A percentile compares a stretch with the other conserved stretches of the same genome.
phyloP scores from a whole-genome alignment of 1,284 basidiomycete genomes.

The Boletus mariae region DNA sequence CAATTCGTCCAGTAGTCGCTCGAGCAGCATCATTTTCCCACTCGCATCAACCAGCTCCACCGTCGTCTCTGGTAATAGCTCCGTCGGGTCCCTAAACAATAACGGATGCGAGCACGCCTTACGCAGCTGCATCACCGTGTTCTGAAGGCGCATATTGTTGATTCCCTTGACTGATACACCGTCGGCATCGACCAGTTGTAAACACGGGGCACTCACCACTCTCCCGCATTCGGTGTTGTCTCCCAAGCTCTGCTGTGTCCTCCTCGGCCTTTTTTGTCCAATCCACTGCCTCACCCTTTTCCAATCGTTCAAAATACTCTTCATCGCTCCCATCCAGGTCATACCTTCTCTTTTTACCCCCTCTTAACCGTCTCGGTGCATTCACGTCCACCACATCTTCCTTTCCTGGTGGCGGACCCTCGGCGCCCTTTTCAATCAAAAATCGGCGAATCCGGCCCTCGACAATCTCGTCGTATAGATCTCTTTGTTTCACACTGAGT shows the following conservation, averaged over 20 bases:
- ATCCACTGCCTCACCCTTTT: conserved; percentile 41
- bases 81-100: conserved; percentile 84
- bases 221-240: conserved; percentile 54
- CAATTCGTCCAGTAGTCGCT: conserved; percentile 83
- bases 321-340: conserved; percentile 54
- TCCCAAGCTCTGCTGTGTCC: conserved; percentile 43
- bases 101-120: conserved; percentile 95
- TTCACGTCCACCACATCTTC: conserved; percentile 27
- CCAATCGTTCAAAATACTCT: conserved; percentile 65
- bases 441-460: conserved; percentile 63
- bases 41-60: conserved; percentile 81
- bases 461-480: conserved; percentile 80
- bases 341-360: conserved; percentile 28
- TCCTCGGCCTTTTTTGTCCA: conserved; percentile 38
- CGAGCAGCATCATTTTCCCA: conserved; percentile 96
- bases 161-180: conserved; percentile 69
- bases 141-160: conserved; percentile 90
- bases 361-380: conserved; percentile 32
- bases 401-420: conserved; percentile 12
- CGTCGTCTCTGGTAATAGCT: conserved; percentile 40
- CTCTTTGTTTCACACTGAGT: conserved; percentile 75
- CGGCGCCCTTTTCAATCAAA: conserved; percentile 47
- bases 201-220: conserved; percentile 44
- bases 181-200: neutral
- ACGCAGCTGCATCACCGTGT: conserved; percentile 91